These are phyloP conservation scores for Boletellus dicymbophilus DNA, from an alignment of 1,284 basidiomycete species.

Conservation along the genomic window DNA sequence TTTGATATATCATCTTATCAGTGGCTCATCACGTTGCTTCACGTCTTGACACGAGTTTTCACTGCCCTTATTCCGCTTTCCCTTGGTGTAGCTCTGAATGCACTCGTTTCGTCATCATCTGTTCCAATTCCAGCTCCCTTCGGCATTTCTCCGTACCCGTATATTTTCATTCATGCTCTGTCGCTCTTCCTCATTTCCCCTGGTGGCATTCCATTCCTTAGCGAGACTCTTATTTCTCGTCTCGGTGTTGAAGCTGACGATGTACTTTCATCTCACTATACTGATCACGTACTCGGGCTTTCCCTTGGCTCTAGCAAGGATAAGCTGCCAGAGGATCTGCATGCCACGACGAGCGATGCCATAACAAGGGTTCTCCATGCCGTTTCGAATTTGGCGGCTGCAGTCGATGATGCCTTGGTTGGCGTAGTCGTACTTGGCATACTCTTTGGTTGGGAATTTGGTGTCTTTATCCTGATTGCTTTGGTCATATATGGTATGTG, in stretches of 20 bases:
- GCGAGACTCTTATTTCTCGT: constrained; percentile 77
- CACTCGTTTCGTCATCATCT: constrained; percentile 45
- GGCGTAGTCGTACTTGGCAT: constrained; percentile 68
- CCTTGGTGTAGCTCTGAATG: constrained; percentile 66
- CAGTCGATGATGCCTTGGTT: constrained; percentile 74
- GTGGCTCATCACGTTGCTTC: constrained; percentile 65
- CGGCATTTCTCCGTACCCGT: constrained; percentile 60
- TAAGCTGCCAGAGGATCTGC: constrained; percentile 58
- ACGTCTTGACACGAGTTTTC: constrained; percentile 75
- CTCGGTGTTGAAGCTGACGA: constrained; percentile 87
- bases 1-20: constrained; percentile 30
- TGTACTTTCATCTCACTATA: constrained; percentile 79
- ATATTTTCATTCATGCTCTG: constrained; percentile 61
- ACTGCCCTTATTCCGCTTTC: constrained; percentile 75
- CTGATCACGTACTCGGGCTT: constrained; percentile 79
- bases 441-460: constrained; percentile 69
- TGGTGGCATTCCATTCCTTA: constrained; percentile 70
- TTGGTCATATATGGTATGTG: constrained; percentile 75
- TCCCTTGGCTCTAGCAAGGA: constrained; percentile 61
- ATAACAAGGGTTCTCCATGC: constrained; percentile 89
- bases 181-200: constrained; percentile 69
- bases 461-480: constrained; percentile 71
- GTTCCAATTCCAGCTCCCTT: constrained; percentile 20
- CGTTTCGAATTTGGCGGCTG: constrained; percentile 79
- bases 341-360: constrained; percentile 80